These are phyloP conservation scores for Ilyonectria sp. DNA, from an alignment of 2,329 filamentous ascomycete species.

Conservation along the genomic window DNA sequence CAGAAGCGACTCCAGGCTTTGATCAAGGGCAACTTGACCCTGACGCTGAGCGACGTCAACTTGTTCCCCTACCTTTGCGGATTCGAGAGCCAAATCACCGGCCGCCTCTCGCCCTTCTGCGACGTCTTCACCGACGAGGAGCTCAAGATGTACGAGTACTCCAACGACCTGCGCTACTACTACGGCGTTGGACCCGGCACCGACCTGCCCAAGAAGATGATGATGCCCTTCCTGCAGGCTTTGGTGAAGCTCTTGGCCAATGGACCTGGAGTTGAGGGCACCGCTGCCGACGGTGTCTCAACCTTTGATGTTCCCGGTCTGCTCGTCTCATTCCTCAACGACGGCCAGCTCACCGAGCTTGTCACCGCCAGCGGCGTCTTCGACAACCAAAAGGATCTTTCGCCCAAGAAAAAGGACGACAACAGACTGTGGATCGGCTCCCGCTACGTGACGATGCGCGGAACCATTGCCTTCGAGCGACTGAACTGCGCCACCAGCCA, in stretches of 20 bases:
- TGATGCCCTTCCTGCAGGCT: slow-evolving; percentile 72
- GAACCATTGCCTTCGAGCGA: slow-evolving; percentile 76
- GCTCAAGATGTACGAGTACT: slow-evolving; percentile 75
- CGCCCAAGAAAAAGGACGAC: slow-evolving; percentile 61
- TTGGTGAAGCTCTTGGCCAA: slow-evolving; percentile 67
- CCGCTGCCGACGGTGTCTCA: slow-evolving; percentile 58
- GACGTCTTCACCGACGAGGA: slow-evolving; percentile 74
- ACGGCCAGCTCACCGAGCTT: slow-evolving; percentile 76
- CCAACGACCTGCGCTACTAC: slow-evolving; percentile 78
- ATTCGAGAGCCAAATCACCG: slow-evolving; percentile 78
- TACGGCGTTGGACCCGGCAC: slow-evolving; percentile 74
- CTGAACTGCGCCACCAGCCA: slow-evolving; percentile 63
- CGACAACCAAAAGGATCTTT: slow-evolving; percentile 67
- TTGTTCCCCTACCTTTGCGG: slow-evolving; percentile 80
- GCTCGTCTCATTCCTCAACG: slow-evolving; percentile 75
- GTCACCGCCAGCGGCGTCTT: slow-evolving; percentile 73
- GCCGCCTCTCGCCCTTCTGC: slow-evolving; percentile 74
- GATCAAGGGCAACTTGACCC: slow-evolving; percentile 56
- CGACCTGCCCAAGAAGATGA: slow-evolving; percentile 68
- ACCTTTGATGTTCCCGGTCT: slow-evolving; percentile 68
- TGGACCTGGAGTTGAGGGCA: slow-evolving; percentile 66
- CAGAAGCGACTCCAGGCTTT: slow-evolving; percentile 52
- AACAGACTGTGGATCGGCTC: slow-evolving; percentile 69
- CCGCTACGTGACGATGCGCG: slow-evolving; percentile 74
- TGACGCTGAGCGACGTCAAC: slow-evolving; percentile 66